These are phyloP conservation scores for Mucor indicus DNA, from an alignment of 371 early-diverging fungal genomes.

Conservation along the genomic window DNA sequence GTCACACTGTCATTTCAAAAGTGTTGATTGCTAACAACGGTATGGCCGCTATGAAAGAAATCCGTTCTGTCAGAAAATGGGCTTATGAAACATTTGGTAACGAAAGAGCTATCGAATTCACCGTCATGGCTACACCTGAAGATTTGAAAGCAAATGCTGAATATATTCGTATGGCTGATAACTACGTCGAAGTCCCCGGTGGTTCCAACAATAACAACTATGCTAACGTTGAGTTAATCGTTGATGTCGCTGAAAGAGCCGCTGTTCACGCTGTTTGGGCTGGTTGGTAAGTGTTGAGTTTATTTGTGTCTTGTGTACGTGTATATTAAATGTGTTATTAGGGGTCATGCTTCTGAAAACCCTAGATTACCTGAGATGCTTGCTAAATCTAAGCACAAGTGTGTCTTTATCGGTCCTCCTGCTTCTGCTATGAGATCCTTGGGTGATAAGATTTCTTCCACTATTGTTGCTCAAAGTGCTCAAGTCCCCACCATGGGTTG, in stretches of 20 bases:
- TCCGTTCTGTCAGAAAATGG: slow-evolving; percentile 97
- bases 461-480: slow-evolving; percentile 96
- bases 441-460: slow-evolving; percentile 98
- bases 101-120: slow-evolving; percentile 93
- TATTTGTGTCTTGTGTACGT: too few relatives aligned
- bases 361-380: slow-evolving; percentile 93
- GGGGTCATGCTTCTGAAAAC: slow-evolving; percentile 99
- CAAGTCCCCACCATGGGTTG: slow-evolving; percentile 95
- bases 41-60: slow-evolving; percentile 99
- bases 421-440: slow-evolving; percentile 98
- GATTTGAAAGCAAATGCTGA: slow-evolving; percentile 96
- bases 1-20: slow-evolving; percentile 85
- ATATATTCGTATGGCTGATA: slow-evolving; percentile 98
- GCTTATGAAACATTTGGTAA: slow-evolving; percentile 97
- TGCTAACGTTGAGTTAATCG: slow-evolving; percentile 96
- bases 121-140: slow-evolving; percentile 98
- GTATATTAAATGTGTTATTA: too few relatives aligned
- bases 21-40: slow-evolving; percentile 99
- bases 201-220: slow-evolving; percentile 98
- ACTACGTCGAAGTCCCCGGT: slow-evolving; percentile 96
- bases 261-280: slow-evolving; percentile 84
- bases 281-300: slow-evolving; percentile 54
- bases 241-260: slow-evolving; percentile 95
- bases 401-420: slow-evolving; percentile 98
- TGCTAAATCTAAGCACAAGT: slow-evolving; percentile 68